Evolutionary conservation across 805 yeast species (phyloP).

Genomic region (Maudiozyma serrabonitensis): DNA sequence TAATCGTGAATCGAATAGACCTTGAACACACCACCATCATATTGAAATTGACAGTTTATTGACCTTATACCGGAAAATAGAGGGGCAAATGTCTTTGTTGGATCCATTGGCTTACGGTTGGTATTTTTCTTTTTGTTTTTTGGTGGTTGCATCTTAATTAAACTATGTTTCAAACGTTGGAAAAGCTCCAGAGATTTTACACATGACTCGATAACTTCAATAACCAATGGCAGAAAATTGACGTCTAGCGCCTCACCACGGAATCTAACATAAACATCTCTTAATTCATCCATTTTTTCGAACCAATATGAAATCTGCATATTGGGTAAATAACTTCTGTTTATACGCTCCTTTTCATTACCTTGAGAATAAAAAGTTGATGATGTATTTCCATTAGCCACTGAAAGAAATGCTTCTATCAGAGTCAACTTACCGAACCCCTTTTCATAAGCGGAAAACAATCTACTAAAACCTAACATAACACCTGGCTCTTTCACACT

Average conservation of each 20-base stretch:
- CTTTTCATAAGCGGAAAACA: constrained; percentile 55
- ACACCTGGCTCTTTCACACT: constrained; percentile 50
- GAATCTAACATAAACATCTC: constrained; percentile 42
- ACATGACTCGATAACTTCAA: constrained; percentile 44
- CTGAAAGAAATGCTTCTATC: constrained; percentile 58
- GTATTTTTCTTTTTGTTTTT: not conserved
- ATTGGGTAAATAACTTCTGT: constrained; percentile 59
- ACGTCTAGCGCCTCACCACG: constrained; percentile 66
- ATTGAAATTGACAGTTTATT: constrained; percentile 43
- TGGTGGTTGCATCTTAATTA: constrained; percentile 5
- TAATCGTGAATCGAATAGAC: constrained; percentile 32
- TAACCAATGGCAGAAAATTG: constrained; percentile 46
- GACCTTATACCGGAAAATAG: constrained; percentile 26
- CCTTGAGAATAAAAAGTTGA: constrained; percentile 39
- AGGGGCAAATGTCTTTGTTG: constrained; percentile 11
- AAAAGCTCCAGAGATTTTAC: constrained; percentile 39
- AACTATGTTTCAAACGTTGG: constrained; percentile 26
- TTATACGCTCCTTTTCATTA: constrained; percentile 39
- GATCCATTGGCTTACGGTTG: not conserved
- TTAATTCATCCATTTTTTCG: constrained; percentile 23
- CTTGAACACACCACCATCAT: constrained; percentile 60
- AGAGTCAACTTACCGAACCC: constrained; percentile 58
- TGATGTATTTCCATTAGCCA: constrained; percentile 52
- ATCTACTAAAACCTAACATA: constrained; percentile 67
- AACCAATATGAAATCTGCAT: constrained; percentile 42